A percentile compares a stretch with the other conserved stretches of the same genome.
Evolutionary conservation across 2,329 filamentous ascomycete genomes (phyloP).

Genomic region (Neofusicoccum cordaticola): DNA sequence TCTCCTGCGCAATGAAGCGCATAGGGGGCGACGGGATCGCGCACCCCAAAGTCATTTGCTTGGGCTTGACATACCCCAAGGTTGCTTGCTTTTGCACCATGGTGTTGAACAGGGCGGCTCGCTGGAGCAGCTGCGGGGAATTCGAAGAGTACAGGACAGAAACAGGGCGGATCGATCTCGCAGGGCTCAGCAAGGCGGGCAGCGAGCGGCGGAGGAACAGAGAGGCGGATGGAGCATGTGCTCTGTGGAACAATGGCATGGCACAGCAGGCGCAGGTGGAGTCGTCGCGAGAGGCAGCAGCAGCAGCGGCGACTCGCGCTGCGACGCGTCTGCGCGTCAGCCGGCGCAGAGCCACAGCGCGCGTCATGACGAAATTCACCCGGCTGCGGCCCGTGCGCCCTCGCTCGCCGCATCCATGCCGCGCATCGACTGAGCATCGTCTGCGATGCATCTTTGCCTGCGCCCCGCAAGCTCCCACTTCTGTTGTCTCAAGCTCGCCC

Average conservation of each 20-base stretch:
- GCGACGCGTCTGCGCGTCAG: conserved; percentile 32
- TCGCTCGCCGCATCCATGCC: background rate
- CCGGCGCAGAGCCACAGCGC: conserved; percentile 18
- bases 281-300: conserved; percentile 23
- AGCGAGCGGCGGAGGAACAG: background rate
- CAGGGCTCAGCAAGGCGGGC: background rate
- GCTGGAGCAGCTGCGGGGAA: conserved; percentile 18
- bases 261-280: background rate
- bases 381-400: background rate
- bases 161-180: background rate
- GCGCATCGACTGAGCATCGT: background rate
- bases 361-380: conserved; percentile 9
- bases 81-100: conserved; percentile 71
- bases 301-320: conserved; percentile 16
- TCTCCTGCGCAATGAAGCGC: conserved; percentile 10
- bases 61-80: conserved; percentile 78
- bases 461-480: background rate
- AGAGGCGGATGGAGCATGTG: background rate
- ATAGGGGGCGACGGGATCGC: conserved; percentile 25
- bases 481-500: background rate
- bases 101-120: conserved; percentile 19
- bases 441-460: background rate
- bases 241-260: background rate
- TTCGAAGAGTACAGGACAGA: background rate
- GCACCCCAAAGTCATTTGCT: conserved; percentile 73